Conservation (phyloP, 768 basidiomycete species). For the Pleurotus salmoneostramineus region DNA sequence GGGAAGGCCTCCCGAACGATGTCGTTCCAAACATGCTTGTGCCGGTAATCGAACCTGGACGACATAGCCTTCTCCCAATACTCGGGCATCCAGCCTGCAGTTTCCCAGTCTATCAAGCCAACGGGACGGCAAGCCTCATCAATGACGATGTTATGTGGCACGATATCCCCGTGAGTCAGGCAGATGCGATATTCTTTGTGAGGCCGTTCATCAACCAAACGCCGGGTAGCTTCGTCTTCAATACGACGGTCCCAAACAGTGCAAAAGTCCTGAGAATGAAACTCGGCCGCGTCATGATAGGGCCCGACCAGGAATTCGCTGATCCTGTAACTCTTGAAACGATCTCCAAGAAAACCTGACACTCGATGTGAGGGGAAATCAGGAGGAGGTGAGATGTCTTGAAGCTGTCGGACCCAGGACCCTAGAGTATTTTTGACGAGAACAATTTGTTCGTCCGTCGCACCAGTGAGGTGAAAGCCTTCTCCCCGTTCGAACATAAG, state of each 20-base stretch:
- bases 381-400: neutral
- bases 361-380: neutral
- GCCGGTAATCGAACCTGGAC: neutral
- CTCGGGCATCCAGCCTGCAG: conserved; percentile 20
- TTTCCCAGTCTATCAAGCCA: conserved; percentile 22
- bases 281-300: neutral
- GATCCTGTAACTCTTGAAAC: neutral
- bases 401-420: neutral
- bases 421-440: neutral
- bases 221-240: conserved; percentile 1
- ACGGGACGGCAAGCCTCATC: conserved; percentile 16
- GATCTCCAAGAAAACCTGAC: neutral
- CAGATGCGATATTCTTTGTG: conserved; percentile 10
- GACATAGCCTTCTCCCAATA: conserved; percentile 16
- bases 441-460: neutral
- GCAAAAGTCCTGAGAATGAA: neutral
- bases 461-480: neutral
- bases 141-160: conserved; percentile 31
- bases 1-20: conserved; percentile 8
- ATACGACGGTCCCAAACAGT: neutral
- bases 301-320: neutral
- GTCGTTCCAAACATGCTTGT: conserved; percentile 7
- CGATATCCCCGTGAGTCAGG: conserved; percentile 32
- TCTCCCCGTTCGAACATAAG: neutral
- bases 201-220: conserved; percentile 8